phyloP scores from a whole-genome alignment of 192 early-diverging fungal species.

The Chytriomyces hyalinus region DNA sequence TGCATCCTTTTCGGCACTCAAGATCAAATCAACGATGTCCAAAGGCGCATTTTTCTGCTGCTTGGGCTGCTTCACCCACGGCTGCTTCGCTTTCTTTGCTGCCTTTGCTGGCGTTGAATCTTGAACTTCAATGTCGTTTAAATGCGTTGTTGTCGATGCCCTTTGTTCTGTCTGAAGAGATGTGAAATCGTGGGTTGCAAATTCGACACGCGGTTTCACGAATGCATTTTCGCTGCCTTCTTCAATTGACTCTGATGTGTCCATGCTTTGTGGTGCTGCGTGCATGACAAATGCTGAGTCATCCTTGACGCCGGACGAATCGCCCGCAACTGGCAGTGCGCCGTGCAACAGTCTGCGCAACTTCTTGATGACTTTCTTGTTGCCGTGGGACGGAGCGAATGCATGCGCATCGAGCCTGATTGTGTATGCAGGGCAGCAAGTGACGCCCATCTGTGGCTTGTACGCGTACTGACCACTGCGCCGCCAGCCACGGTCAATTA shows the following conservation, averaged over 20 bases:
- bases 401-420: constrained; percentile 67
- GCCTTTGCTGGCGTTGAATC: background rate
- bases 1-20: constrained; percentile 12
- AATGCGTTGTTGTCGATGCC: background rate
- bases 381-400: constrained; percentile 55
- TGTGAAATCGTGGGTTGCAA: no score
- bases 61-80: constrained; percentile 34
- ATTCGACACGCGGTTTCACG: background rate
- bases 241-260: no score
- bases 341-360: constrained; percentile 58
- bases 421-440: constrained; percentile 78
- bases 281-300: no score
- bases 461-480: constrained; percentile 76
- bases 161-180: no score
- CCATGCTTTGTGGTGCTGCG: no score
- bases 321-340: no score
- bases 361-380: constrained; percentile 70
- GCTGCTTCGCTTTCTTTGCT: constrained; percentile 30
- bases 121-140: background rate
- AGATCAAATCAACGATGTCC: constrained; percentile 22
- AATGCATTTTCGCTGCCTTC: no score
- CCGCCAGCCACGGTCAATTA: constrained; percentile 79
- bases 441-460: constrained; percentile 68
- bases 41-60: constrained; percentile 12
- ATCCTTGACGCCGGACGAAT: no score